Base-by-base conservation (phyloP, 179 eudicot genomes). In the Nepenthes alata region DNA sequence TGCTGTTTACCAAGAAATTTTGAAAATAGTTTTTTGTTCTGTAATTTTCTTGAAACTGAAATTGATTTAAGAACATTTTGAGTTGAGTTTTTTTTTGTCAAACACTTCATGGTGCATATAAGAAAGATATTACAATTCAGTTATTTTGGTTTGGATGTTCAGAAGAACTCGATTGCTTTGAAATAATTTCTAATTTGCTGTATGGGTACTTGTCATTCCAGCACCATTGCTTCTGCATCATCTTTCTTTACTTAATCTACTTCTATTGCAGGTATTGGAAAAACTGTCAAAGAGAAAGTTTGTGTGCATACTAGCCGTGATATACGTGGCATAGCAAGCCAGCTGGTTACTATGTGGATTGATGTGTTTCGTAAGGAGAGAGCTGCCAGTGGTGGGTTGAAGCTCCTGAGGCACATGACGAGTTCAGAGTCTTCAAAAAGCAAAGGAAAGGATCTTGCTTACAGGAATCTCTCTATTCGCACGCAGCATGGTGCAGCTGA, bases 291-390 rank as follows among this genome's bases (percentile, higher is more conserved):
- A 83, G 97, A 94, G 71, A 94, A 87, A 72, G 97, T 94, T 5
- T 94, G 99, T 75, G 97, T 94, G 41, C 99, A 94, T 64, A 94
- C 97, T 51, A 94, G 99, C 72, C 97, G 99, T 71, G 99, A 94
- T 76, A 94, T 94, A 66, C 99, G 99, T 50, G 80, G 89, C 62
- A 82, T 94, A 59, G 99, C 99, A 41, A 87, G 96, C 71, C 99
- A 94, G 79, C 83, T 94, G 71, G 99, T 94, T 53, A 82, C 72
- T 63, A 76, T 94, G 73, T 94, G 99, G 99, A 73, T 94, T 74
- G 97, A 94, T 75, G 83, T 94, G 62, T 90, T 94, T 62, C 95
- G 97, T 47, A 90, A 87, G 77, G 97, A 94, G 75, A 94, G 90
- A 67, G 96, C 91, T 67, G 74, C 95, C 58, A 85, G 77, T 77